Evolutionary conservation across 1,139 yeast species (phyloP).

Genomic region (Saccharomycopsis phalli): DNA sequence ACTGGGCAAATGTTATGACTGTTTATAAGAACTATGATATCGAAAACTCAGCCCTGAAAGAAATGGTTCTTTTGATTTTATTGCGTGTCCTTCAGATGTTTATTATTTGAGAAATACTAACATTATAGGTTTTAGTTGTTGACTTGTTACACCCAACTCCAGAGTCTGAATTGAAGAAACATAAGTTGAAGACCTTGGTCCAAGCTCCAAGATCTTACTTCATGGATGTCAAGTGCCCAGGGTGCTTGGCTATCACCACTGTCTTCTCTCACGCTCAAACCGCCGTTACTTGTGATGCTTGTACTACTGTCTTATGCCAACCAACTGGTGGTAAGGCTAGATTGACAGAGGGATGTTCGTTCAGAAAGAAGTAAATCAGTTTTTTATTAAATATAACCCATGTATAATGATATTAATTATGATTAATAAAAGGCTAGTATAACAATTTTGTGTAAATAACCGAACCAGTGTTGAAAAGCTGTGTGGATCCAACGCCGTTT

Average conservation of each 20-base stretch:
- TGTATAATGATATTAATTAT: neutral
- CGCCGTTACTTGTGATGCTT: conserved; percentile 97
- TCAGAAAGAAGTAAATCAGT: conserved; percentile 86
- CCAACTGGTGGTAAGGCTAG: conserved; percentile 99
- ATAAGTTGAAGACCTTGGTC: conserved; percentile 95
- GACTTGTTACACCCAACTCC: conserved; percentile 97
- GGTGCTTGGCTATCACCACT: conserved; percentile 97
- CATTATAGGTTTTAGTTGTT: conserved; percentile 78
- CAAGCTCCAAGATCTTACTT: conserved; percentile 97
- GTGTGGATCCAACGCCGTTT: too few species aligned
- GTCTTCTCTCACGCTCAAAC: conserved; percentile 99
- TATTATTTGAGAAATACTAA: conserved; percentile 20
- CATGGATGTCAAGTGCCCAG: conserved; percentile 99
- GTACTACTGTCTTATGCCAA: conserved; percentile 96
- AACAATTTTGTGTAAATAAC: too few species aligned
- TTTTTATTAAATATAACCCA: conserved; percentile 1
- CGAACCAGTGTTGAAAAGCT: too few species aligned
- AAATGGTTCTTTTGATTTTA: neutral
- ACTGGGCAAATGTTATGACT: too few species aligned
- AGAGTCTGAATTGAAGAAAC: conserved; percentile 92
- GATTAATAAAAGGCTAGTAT: neutral
- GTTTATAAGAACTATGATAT: too few species aligned
- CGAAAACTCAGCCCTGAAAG: too few species aligned
- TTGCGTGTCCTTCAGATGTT: neutral
- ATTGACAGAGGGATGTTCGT: conserved; percentile 98